These are phyloP conservation scores for Blastobotrys parvus DNA, from an alignment of 805 yeast species.

Conservation along the genomic window DNA sequence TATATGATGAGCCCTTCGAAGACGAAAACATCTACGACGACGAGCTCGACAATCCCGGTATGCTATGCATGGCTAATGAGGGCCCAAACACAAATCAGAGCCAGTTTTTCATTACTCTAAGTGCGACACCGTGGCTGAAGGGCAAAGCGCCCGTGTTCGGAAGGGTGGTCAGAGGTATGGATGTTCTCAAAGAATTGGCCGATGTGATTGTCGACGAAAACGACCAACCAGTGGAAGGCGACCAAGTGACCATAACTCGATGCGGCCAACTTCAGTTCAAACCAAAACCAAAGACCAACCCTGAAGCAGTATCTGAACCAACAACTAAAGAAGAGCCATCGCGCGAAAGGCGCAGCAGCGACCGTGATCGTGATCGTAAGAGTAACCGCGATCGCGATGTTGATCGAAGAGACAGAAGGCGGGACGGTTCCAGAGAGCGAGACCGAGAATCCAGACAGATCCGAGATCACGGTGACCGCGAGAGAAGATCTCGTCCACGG, in stretches of 20 bases:
- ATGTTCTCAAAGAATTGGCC: slow-evolving; percentile 8
- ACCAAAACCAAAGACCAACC: neutral
- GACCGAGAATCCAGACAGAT: neutral
- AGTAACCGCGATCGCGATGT: neutral
- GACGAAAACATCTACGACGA: slow-evolving; percentile 16
- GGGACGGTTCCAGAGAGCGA: no score
- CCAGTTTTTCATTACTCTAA: slow-evolving; percentile 18
- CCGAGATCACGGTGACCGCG: neutral
- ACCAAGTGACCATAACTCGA: slow-evolving; percentile 14
- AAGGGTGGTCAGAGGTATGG: slow-evolving; percentile 14
- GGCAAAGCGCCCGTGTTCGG: slow-evolving; percentile 13
- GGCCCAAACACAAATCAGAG: slow-evolving; percentile 15
- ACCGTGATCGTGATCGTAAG: neutral
- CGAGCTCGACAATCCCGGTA: slow-evolving; percentile 10
- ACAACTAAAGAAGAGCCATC: no score
- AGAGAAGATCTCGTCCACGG: neutral
- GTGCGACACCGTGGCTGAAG: slow-evolving; percentile 16
- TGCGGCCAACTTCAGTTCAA: slow-evolving; percentile 13
- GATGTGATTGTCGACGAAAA: slow-evolving; percentile 13
- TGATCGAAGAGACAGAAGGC: neutral
- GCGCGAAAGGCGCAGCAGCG: neutral
- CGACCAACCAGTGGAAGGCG: slow-evolving; percentile 15
- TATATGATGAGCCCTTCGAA: slow-evolving; percentile 14
- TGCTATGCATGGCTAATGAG: slow-evolving; percentile 17
- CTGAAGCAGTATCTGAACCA: neutral